These are phyloP conservation scores for Thalassiosira livingstoniorum DNA, from an alignment of 352 stramenopile genomes.

Conservation along the genomic window DNA sequence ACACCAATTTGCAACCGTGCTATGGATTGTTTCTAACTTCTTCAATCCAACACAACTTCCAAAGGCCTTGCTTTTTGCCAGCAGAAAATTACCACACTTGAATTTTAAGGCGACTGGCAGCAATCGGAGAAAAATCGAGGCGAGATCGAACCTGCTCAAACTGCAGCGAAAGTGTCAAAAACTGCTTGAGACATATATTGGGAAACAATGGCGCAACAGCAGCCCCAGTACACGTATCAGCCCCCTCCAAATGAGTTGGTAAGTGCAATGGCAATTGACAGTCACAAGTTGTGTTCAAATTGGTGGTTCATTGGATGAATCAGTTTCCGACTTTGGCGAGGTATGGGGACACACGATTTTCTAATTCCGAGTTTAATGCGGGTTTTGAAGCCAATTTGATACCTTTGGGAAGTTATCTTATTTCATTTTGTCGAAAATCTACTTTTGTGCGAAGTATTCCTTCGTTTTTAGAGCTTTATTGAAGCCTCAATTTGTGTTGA, in stretches of 20 bases:
- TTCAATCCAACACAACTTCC: too few relatives aligned
- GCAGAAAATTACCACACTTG: too few relatives aligned
- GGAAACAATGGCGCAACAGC: slow-evolving; percentile 17
- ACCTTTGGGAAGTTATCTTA: not conserved
- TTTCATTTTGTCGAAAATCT: not conserved
- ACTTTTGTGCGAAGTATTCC: not conserved
- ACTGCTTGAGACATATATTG: too few relatives aligned
- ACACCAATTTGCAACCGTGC: too few relatives aligned
- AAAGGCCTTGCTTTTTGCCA: too few relatives aligned
- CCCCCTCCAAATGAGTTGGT: slow-evolving; percentile 25
- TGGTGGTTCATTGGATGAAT: not conserved
- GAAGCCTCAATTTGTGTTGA: not conserved
- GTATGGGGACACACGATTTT: not conserved
- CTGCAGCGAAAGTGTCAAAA: too few relatives aligned
- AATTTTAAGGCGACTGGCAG: too few relatives aligned
- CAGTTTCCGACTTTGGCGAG: not conserved
- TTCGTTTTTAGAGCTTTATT: not conserved
- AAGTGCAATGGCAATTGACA: not conserved
- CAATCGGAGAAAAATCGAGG: too few relatives aligned
- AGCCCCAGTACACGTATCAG: slow-evolving; percentile 10
- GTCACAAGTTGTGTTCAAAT: not conserved
- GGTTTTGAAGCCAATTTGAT: not conserved
- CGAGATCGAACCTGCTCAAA: too few relatives aligned
- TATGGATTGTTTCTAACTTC: too few relatives aligned
- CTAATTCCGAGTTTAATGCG: not conserved